These are phyloP conservation scores for Zygotorulaspora florentina DNA, from an alignment of 805 yeast genomes.

Conservation along the genomic window DNA sequence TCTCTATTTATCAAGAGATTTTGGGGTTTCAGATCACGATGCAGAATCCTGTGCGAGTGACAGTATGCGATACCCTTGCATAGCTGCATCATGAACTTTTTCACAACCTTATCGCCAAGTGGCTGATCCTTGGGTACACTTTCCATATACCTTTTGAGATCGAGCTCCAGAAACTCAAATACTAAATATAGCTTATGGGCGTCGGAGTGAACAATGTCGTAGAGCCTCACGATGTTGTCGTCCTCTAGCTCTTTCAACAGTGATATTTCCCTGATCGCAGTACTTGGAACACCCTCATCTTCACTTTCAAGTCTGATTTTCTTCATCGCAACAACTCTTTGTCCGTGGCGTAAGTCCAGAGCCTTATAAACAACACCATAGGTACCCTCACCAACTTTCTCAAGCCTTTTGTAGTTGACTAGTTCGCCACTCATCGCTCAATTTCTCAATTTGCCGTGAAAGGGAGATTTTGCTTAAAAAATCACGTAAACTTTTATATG, in stretches of 20 bases:
- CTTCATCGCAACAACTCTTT: slow-evolving; percentile 84
- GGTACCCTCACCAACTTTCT: slow-evolving; percentile 95
- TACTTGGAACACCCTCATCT: slow-evolving; percentile 93
- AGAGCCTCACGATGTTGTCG: slow-evolving; percentile 85
- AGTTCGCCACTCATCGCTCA: slow-evolving; percentile 66
- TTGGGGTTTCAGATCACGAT: slow-evolving; percentile 88
- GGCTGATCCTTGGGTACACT: slow-evolving; percentile 81
- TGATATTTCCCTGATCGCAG: slow-evolving; percentile 95
- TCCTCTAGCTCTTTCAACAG: slow-evolving; percentile 91
- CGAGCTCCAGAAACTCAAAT: slow-evolving; percentile 90
- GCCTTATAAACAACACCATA: slow-evolving; percentile 98
- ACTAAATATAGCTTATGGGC: slow-evolving; percentile 85
- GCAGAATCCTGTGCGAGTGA: slow-evolving; percentile 61
- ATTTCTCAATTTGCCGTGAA: not conserved
- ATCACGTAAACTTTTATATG: not conserved
- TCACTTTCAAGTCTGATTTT: slow-evolving; percentile 93
- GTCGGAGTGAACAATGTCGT: slow-evolving; percentile 95
- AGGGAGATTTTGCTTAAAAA: too few species aligned
- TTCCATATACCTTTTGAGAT: slow-evolving; percentile 93
- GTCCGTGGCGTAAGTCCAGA: slow-evolving; percentile 77
- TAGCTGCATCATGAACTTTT: slow-evolving; percentile 91
- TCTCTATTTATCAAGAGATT: slow-evolving; percentile 82
- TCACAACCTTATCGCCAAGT: slow-evolving; percentile 76
- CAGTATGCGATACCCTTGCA: slow-evolving; percentile 75
- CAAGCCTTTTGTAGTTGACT: slow-evolving; percentile 87